Percentiles rank a stretch among this genome's conserved stretches.
These are phyloP conservation scores for Pythium angustatum DNA, from an alignment of 352 stramenopile genomes.

Conservation along the genomic window DNA sequence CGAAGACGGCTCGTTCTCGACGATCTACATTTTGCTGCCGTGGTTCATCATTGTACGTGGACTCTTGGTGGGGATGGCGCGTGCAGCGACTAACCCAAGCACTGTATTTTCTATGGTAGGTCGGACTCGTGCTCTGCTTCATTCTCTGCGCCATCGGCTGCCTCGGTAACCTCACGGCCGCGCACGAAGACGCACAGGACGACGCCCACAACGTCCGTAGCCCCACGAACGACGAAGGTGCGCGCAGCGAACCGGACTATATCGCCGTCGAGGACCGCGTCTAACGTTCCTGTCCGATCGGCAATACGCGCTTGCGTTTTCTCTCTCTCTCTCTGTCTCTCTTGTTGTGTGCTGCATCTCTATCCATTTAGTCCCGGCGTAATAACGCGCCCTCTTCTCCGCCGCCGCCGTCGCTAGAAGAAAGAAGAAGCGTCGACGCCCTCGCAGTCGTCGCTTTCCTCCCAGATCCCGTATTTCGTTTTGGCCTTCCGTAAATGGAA, in stretches of 20 bases:
- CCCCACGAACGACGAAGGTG: constrained; percentile 59
- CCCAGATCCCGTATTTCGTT: no score
- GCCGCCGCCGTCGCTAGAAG: no score
- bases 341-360: background rate
- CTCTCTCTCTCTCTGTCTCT: background rate
- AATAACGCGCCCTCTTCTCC: no score
- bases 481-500: background rate
- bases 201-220: constrained; percentile 40
- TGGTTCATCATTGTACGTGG: constrained; percentile 81
- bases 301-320: background rate
- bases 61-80: background rate
- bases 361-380: background rate
- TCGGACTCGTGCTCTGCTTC: constrained; percentile 71
- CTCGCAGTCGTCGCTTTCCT: no score
- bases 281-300: constrained; percentile 8
- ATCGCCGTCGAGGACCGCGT: constrained; percentile 48
- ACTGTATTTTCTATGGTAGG: constrained; percentile 32
- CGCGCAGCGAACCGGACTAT: constrained; percentile 57
- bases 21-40: constrained; percentile 78
- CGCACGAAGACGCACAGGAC: constrained; percentile 42
- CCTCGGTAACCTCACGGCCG: constrained; percentile 49
- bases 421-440: background rate
- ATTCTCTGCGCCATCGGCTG: constrained; percentile 80
- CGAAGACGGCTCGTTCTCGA: constrained; percentile 70
- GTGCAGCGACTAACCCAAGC: background rate